Percentiles rank a stretch among this genome's conserved stretches.
Conservation (phyloP, 2,329 filamentous ascomycete genomes). For the Dryadomyces quercus-mongolicae region DNA sequence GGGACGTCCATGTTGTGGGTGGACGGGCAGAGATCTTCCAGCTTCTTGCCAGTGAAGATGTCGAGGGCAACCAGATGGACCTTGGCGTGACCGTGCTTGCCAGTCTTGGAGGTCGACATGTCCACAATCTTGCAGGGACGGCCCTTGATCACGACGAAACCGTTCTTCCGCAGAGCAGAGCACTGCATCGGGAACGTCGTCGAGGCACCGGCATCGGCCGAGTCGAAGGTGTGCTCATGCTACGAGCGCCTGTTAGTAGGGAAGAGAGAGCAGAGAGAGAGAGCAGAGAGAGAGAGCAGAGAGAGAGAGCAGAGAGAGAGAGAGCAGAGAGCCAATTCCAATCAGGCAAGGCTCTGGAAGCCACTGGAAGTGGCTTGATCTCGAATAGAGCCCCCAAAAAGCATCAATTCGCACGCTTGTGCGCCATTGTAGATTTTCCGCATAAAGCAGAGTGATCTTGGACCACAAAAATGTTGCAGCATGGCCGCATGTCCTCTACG, state of each 20-base stretch:
- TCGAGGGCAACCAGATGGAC: slow-evolving; percentile 96
- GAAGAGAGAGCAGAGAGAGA: neutral
- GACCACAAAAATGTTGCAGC: neutral
- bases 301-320: neutral
- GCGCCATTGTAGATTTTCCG: neutral
- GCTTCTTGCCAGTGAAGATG: slow-evolving; percentile 99
- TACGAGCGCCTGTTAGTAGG: slow-evolving; percentile 17
- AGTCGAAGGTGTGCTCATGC: slow-evolving; percentile 71
- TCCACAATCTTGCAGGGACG: slow-evolving; percentile 99
- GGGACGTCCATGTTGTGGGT: slow-evolving; percentile 98
- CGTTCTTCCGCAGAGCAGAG: slow-evolving; percentile 99
- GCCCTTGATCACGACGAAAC: slow-evolving; percentile 94
- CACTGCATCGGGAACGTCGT: slow-evolving; percentile 96
- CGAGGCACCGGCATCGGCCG: slow-evolving; percentile 92
- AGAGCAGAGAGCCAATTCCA: neutral
- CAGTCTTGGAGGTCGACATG: slow-evolving; percentile 99
- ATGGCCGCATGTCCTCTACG: neutral
- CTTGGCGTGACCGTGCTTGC: slow-evolving; percentile 99
- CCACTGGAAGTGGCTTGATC: no score
- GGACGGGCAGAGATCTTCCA: slow-evolving; percentile 96
- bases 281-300: neutral
- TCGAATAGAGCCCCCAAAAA: no score
- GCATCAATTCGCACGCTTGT: neutral
- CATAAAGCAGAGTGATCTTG: no score
- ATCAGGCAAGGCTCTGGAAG: neutral